Percentiles rank a stretch among this genome's conserved stretches.
Conservation (phyloP, 306 rosid genomes). For the Lathyrus oleraceus region DNA sequence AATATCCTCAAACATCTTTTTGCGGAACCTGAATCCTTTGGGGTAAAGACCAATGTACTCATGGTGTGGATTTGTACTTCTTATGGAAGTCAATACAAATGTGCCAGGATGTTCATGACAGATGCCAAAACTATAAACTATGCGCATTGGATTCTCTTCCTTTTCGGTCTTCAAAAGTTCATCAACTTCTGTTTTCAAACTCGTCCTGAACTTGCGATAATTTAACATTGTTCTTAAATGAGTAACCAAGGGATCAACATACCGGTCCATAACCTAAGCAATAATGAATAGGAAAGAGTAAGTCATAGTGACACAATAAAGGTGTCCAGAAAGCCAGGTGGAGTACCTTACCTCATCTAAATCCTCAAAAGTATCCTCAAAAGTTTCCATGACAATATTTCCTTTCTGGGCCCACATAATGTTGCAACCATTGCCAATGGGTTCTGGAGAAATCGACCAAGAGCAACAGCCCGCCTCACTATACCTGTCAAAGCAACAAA, state of each 20-base stretch:
- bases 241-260: constrained; percentile 93
- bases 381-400: constrained; percentile 95
- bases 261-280: constrained; percentile 92
- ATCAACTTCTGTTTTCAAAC: constrained; percentile 89
- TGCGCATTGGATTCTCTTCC: constrained; percentile 77
- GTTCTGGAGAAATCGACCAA: constrained; percentile 97
- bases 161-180: constrained; percentile 82
- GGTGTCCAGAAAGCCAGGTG: neutral
- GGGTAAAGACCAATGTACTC: constrained; percentile 98
- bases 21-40: constrained; percentile 93
- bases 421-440: constrained; percentile 96
- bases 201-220: constrained; percentile 85
- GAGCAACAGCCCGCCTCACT: constrained; percentile 93
- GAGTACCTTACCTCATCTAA: constrained; percentile 77
- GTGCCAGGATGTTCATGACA: constrained; percentile 98
- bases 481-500: constrained; percentile 63
- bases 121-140: constrained; percentile 89
- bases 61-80: constrained; percentile 96
- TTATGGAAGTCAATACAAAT: constrained; percentile 77
- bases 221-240: constrained; percentile 80
- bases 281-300: constrained; percentile 10
- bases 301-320: constrained; percentile 15
- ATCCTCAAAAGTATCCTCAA: constrained; percentile 94
- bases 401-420: constrained; percentile 90
- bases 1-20: constrained; percentile 93